Evolutionary conservation across 1,284 basidiomycete species (phyloP).

Genomic region (Rhodotorula mucilaginosa): DNA sequence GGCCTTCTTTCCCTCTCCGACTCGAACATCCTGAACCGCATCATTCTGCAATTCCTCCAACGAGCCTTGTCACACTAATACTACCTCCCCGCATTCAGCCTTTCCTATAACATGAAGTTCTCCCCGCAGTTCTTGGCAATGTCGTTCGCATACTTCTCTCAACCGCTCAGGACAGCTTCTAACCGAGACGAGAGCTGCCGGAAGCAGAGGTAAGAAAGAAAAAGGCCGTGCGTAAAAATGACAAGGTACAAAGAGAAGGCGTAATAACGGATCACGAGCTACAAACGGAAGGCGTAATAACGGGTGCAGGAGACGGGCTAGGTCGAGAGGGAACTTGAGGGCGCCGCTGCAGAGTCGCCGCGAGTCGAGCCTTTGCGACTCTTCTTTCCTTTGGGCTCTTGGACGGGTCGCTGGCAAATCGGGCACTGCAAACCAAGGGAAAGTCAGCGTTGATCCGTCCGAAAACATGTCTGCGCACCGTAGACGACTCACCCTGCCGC

Average conservation of each 20-base stretch:
- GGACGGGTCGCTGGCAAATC: slow-evolving; percentile 29
- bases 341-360: neutral
- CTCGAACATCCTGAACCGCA: slow-evolving; percentile 23
- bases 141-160: too few relatives aligned
- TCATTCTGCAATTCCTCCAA: slow-evolving; percentile 17
- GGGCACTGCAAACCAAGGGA: slow-evolving; percentile 14
- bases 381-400: slow-evolving; percentile 11
- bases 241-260: neutral
- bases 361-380: slow-evolving; percentile 1
- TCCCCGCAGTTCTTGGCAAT: too few relatives aligned
- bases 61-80: neutral
- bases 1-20: slow-evolving; percentile 25
- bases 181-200: too few relatives aligned
- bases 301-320: neutral
- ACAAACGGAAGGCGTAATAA: neutral
- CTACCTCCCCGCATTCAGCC: too few relatives aligned
- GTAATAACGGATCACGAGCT: too few relatives aligned
- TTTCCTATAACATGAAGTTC: too few relatives aligned
- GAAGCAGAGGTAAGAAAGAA: too few relatives aligned
- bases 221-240: neutral
- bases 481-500: slow-evolving; percentile 23
- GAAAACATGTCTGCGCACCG: neutral
- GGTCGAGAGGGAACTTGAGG: neutral
- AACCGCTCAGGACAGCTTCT: too few relatives aligned
- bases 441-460: neutral